A percentile compares a stretch with the other conserved stretches of the same genome.
Conservation (phyloP, 2,329 filamentous ascomycete genomes). For the Sporothrix humicola region DNA sequence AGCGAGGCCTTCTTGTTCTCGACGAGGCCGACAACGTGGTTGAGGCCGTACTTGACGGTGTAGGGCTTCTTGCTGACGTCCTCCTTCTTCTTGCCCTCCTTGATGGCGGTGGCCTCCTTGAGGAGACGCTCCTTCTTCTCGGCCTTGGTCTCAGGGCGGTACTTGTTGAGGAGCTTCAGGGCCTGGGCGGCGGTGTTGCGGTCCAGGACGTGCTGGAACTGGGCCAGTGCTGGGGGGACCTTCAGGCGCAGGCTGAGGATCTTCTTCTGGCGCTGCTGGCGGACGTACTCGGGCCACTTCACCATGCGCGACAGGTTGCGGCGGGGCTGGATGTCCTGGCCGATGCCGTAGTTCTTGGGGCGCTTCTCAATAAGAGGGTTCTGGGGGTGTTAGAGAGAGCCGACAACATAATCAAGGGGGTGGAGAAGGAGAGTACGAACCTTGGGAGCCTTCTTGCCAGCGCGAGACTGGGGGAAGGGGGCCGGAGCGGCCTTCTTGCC, state of each 20-base stretch:
- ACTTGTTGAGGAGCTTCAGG: constrained; percentile 99
- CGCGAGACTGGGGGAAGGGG: constrained; percentile 94
- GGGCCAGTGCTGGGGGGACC: constrained; percentile 94
- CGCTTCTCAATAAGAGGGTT: constrained; percentile 99
- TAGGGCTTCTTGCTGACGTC: constrained; percentile 99
- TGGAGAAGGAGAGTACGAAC: constrained; percentile 60
- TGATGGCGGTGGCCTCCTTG: constrained; percentile 96
- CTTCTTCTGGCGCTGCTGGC: constrained; percentile 92
- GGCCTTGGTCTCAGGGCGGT: constrained; percentile 97
- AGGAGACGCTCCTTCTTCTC: constrained; percentile 99
- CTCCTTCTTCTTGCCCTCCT: constrained; percentile 99
- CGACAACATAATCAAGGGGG: too few species aligned
- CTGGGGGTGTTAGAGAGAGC: constrained; percentile 54
- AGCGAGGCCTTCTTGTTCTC: constrained; percentile 99
- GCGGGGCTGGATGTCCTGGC: constrained; percentile 96
- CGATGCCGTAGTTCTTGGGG: constrained; percentile 96
- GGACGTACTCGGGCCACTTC: constrained; percentile 99
- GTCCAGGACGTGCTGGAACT: constrained; percentile 98
- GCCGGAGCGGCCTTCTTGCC: constrained; percentile 98
- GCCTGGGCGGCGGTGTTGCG: constrained; percentile 95
- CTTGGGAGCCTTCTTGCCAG: constrained; percentile 96
- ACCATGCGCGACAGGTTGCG: constrained; percentile 98
- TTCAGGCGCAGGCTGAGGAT: constrained; percentile 98
- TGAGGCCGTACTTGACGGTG: constrained; percentile 98
- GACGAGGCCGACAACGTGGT: constrained; percentile 96